Percentiles rank a stretch among this genome's conserved stretches.
phyloP scores from a whole-genome alignment of 148 eudicot genomes.

The Cornus kousa region DNA sequence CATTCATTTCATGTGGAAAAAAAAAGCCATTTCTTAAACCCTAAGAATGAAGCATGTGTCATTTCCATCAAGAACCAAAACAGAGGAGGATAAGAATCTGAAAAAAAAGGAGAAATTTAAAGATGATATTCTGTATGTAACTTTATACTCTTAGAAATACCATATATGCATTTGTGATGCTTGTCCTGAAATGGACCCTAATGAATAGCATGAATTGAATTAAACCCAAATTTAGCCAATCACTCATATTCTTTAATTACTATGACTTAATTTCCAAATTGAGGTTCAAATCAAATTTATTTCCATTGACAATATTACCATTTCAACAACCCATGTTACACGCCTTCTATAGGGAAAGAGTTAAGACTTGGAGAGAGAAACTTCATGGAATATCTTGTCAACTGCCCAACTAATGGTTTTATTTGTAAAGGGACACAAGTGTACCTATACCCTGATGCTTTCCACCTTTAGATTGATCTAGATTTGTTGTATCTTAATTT shows the following conservation, averaged over 20 bases:
- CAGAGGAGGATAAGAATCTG: too few species aligned
- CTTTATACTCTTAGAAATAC: too few species aligned
- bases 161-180: too few species aligned
- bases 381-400: background rate
- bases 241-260: background rate
- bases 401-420: background rate
- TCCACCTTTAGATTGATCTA: background rate
- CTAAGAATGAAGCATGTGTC: too few species aligned
- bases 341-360: background rate
- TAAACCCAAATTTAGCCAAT: background rate
- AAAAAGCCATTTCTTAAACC: too few species aligned
- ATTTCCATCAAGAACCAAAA: too few species aligned
- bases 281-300: too few species aligned
- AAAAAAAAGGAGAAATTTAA: too few species aligned
- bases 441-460: background rate
- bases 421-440: background rate
- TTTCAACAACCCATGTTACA: background rate
- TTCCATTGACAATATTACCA: background rate
- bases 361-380: background rate
- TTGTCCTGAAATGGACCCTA: background rate
- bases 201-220: background rate
- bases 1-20: too few species aligned
- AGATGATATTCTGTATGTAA: too few species aligned
- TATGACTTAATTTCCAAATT: background rate
- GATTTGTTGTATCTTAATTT: background rate